Evolutionary conservation across 2,329 filamentous ascomycete species (phyloP).

Genomic region (Cercospora canescens): DNA sequence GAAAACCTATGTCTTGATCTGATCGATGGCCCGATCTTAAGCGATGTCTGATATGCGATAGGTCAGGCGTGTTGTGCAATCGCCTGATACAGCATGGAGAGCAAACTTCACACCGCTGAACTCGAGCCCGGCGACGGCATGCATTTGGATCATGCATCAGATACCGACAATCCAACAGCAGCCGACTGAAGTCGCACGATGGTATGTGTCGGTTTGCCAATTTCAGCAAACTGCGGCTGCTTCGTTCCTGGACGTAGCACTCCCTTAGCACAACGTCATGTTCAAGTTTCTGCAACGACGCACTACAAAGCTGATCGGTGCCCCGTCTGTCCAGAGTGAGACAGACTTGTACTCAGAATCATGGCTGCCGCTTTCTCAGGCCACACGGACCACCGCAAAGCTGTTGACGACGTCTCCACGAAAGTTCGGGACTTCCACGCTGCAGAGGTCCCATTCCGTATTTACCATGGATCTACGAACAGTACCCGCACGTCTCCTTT

Average conservation of each 20-base stretch:
- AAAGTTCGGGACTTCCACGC: conserved; percentile 42
- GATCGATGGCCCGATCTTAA: background rate
- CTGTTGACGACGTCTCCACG: background rate
- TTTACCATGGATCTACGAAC: conserved; percentile 59
- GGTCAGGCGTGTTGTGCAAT: background rate
- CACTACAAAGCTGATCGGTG: background rate
- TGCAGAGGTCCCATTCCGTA: conserved; percentile 50
- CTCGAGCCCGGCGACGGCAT: background rate
- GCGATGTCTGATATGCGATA: background rate
- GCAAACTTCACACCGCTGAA: background rate
- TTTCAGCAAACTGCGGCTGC: background rate
- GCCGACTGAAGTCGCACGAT: background rate
- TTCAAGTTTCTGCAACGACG: background rate
- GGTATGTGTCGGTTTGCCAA: background rate
- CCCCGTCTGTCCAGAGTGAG: background rate
- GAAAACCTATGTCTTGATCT: background rate
- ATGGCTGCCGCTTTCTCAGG: background rate
- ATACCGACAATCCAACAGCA: background rate
- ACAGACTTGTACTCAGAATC: background rate
- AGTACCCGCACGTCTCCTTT: conserved; percentile 43
- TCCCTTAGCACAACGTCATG: background rate
- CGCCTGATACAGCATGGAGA: background rate
- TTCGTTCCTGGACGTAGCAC: background rate
- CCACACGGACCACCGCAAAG: background rate
- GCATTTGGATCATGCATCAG: background rate